These are phyloP conservation scores for Penstemon davidsonii DNA, from an alignment of 257 asterid genomes.

Conservation along the genomic window DNA sequence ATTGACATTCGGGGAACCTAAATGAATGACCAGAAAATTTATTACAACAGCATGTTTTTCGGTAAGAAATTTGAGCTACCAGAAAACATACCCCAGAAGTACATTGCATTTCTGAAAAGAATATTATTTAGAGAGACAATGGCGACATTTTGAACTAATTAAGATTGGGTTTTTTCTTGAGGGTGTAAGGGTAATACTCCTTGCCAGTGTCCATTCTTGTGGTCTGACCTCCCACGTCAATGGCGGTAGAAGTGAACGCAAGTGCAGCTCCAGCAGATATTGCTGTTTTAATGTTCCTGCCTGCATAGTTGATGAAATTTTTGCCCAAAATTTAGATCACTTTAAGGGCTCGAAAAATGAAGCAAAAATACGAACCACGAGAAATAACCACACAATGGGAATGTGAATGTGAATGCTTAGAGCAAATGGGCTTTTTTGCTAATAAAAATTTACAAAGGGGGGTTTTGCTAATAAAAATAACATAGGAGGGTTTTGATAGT, in stretches of 20 bases:
- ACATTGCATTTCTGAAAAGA: constrained; percentile 22
- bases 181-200: constrained; percentile 78
- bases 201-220: constrained; percentile 70
- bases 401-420: too few species aligned
- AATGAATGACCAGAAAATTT: constrained; percentile 16
- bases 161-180: constrained; percentile 62
- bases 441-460: too few species aligned
- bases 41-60: constrained; percentile 26
- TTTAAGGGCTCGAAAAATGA: background rate
- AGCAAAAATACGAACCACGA: too few species aligned
- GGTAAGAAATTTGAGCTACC: constrained; percentile 24
- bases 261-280: constrained; percentile 81
- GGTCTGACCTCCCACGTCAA: constrained; percentile 76
- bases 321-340: constrained; percentile 12
- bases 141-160: constrained; percentile 35
- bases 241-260: constrained; percentile 65
- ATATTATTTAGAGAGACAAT: background rate
- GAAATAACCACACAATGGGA: too few species aligned
- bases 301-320: constrained; percentile 32
- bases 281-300: constrained; percentile 78
- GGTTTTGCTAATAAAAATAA: too few species aligned
- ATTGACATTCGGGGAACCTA: constrained; percentile 19
- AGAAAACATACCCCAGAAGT: constrained; percentile 28
- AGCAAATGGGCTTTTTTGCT: too few species aligned
- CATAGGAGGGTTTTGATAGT: too few species aligned